These are phyloP conservation scores for Aspergillus kassunensis DNA, from an alignment of 495 filamentous ascomycete species.

Conservation along the genomic window DNA sequence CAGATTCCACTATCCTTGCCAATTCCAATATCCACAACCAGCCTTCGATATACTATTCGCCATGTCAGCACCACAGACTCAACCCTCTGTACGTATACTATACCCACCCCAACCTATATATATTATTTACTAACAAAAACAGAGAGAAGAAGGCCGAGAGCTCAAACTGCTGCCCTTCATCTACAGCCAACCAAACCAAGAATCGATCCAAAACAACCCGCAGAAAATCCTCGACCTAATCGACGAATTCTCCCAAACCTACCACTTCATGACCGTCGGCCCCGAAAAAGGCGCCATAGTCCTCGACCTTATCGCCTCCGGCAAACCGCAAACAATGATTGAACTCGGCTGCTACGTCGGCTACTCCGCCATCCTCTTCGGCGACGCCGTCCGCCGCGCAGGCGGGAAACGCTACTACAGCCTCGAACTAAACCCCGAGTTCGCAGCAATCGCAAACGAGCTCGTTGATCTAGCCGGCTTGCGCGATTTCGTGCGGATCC, in stretches of 20 bases:
- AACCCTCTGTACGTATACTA: neutral
- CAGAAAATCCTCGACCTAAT: constrained; percentile 61
- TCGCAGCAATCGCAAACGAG: constrained; percentile 57
- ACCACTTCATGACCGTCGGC: constrained; percentile 74
- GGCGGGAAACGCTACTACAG: constrained; percentile 61
- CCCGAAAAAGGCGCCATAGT: constrained; percentile 67
- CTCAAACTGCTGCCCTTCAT: constrained; percentile 67
- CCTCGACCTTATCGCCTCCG: constrained; percentile 55
- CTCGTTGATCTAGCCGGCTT: constrained; percentile 68
- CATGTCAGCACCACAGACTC: neutral
- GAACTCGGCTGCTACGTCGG: constrained; percentile 82
- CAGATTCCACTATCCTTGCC: too few species aligned
- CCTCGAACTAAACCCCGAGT: constrained; percentile 65
- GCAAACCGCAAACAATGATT: constrained; percentile 65
- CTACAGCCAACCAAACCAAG: constrained; percentile 52
- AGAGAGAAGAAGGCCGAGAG: constrained; percentile 51
- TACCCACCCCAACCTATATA: neutral
- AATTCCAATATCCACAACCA: too few species aligned
- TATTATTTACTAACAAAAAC: neutral
- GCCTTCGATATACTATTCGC: neutral
- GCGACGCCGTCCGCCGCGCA: constrained; percentile 52
- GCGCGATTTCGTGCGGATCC: constrained; percentile 58
- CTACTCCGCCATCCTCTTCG: constrained; percentile 73
- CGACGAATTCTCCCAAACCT: constrained; percentile 65
- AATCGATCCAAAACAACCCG: constrained; percentile 61